Conservation (phyloP, 441 rosid genomes). For the Corymbia calophylla region DNA sequence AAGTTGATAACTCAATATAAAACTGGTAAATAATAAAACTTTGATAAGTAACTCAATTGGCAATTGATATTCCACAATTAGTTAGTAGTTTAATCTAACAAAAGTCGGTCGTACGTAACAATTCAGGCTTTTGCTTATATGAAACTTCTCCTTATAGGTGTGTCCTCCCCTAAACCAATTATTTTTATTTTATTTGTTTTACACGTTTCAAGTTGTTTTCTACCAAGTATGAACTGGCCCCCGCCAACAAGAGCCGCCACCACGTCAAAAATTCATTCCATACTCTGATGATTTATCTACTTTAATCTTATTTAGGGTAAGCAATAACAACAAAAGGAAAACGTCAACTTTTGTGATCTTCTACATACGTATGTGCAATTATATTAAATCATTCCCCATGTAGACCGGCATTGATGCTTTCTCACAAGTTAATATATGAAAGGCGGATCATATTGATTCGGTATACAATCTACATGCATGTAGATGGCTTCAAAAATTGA, state of each 20-base stretch:
- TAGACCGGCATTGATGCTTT: not conserved
- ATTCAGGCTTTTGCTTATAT: not conserved
- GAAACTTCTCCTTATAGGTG: not conserved
- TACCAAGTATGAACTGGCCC: not conserved
- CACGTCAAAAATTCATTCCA: not conserved
- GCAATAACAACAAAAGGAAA: not conserved
- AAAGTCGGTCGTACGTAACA: not conserved
- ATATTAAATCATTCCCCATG: not conserved
- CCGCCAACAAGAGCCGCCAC: not conserved
- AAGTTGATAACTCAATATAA: not conserved
- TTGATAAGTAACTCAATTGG: not conserved
- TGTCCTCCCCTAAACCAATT: not conserved
- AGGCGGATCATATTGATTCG: not conserved
- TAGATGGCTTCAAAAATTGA: not conserved
- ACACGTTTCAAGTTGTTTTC: not conserved
- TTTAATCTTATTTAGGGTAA: not conserved
- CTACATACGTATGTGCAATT: not conserved
- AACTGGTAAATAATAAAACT: not conserved
- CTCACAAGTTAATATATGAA: not conserved
- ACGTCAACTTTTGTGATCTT: not conserved
- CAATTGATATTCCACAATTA: not conserved
- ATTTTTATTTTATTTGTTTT: no score
- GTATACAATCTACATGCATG: not conserved
- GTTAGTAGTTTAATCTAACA: not conserved
- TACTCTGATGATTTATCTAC: not conserved